Base-by-base conservation (phyloP, 192 early-diverging fungal species). In the Backusella sp. region DNA sequence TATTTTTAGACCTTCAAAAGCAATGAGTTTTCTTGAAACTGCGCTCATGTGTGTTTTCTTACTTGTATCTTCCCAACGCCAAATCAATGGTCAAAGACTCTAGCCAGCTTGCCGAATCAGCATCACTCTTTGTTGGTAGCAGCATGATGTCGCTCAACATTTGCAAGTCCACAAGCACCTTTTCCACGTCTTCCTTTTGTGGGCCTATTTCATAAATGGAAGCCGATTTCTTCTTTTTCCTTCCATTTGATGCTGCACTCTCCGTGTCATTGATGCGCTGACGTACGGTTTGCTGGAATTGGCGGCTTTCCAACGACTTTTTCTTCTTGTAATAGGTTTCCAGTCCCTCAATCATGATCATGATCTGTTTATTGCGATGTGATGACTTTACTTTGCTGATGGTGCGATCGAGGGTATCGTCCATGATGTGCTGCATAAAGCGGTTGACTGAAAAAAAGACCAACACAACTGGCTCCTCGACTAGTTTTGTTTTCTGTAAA, bases 291-390 rank as follows among this genome's bases (percentile, higher is more conserved):
- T 73, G 37, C 19, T 77, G 68, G 37, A 85, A 86, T 3, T 52
- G 32, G 26, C 70, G 73, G 0, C 71, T 62, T 19, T 73, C 68
- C 4, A 30, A 34, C 9, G 42, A 77, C 7, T 75, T 80, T 21
- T 79, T 65, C 14, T 76, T 73, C 32, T 77, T 75, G 30, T 79
- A 79, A 32, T 79, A 82, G 0, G 14, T 44, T 19, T 85, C 76
- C 32, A 88, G 35, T 4, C 85, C 87, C 39, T 81, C 72, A 35
- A 86, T 68, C 66, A 88, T 67, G 3, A 83, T 44, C 14, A 88
- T 73, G 1, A 88, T 19, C 17, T 83, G 76, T n/a, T 53, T 72
- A n/a, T 70, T 37, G 8, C 28, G 42, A 73, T 66, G 26, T 46
- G 46, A 6, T 37, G 17, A 6, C 76, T 79, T 44, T 14, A 85